Percentiles rank a stretch among this genome's conserved stretches.
Evolutionary conservation across 306 rosid species (phyloP).

Genomic region (Pachyrhizus erosus): DNA sequence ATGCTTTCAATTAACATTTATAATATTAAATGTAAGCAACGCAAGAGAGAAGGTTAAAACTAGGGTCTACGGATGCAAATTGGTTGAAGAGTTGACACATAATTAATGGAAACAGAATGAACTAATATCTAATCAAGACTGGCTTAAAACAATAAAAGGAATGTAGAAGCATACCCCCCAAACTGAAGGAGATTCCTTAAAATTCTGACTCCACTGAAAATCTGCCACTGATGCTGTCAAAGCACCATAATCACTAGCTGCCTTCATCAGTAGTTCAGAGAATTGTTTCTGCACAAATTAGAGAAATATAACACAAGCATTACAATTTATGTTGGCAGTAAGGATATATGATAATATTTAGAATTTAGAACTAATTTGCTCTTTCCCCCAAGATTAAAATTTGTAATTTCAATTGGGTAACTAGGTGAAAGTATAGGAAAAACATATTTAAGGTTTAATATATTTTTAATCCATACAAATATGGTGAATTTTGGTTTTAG

Average conservation of each 20-base stretch:
- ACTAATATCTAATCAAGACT: constrained; percentile 8
- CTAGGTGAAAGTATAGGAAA: background rate
- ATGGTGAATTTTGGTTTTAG: background rate
- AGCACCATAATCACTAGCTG: constrained; percentile 97
- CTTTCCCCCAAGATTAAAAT: background rate
- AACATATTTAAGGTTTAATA: background rate
- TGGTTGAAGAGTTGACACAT: constrained; percentile 7
- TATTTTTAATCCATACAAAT: background rate
- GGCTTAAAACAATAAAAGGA: constrained; percentile 37
- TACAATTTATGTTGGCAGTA: constrained; percentile 5
- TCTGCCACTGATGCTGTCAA: constrained; percentile 94
- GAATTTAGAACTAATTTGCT: constrained; percentile 23
- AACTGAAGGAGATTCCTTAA: constrained; percentile 93
- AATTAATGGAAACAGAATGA: background rate
- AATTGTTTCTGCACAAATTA: constrained; percentile 84
- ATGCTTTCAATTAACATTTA: constrained; percentile 9
- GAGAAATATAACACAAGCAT: constrained; percentile 45
- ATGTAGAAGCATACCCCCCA: constrained; percentile 83
- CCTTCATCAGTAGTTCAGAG: constrained; percentile 93
- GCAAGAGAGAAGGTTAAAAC: background rate
- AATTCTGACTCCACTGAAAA: constrained; percentile 98
- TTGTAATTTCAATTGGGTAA: background rate
- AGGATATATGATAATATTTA: background rate
- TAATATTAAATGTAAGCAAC: background rate
- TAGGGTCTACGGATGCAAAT: constrained; percentile 8